Base-by-base conservation (phyloP, 352 stramenopile species). In the Globisporangium spinosum region DNA sequence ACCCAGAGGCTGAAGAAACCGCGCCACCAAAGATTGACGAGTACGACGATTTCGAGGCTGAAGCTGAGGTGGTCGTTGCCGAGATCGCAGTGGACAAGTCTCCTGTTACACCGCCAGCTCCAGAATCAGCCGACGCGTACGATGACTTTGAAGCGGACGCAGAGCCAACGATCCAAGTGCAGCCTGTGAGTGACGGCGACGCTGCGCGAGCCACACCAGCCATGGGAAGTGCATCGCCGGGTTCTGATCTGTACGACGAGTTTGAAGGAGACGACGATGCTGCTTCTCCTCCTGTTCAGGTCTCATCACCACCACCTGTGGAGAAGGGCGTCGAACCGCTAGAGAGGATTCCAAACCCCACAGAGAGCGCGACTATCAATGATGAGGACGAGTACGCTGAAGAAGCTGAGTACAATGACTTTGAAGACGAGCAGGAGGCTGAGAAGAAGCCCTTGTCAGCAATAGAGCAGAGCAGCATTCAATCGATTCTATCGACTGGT, bases 351-450 rank as follows among this genome's bases (percentile, higher is more conserved):
- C 40, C 40, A 5, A 43, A 27, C 5, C 29, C 32, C 32, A 32
- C 56, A 27, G 29, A 22, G 25, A 35, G 10, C 17, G 40, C 20
- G 23, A 27, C 25, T 58, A 58, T 1, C 17, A 72, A 77, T 20
- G 70, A 56, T n/a, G 70, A 79, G 7, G 60, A 65, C 22, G 64
- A 75, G 61, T 77, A 79, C 35, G 72, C 79, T 15, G 71, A 85
- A 27, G 70, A 85, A 10, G 67, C 72, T 13, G 77, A 56, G 6
- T 89, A 83, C 69, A 82, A 88, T 27, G 81, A 88, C 8, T 84
- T 82, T 70, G 74, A 76, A 20, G 58, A 61, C 62, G 64, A 71
- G 3, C 23, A 62, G 2, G 65, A 72, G 2, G 29, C 20, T 17
- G n/a, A 58, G 12, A 56, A 68, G 20, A 55, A 55, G 27, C 10